phyloP scores from a whole-genome alignment of 495 filamentous ascomycete genomes.

The Podospora sp. region DNA sequence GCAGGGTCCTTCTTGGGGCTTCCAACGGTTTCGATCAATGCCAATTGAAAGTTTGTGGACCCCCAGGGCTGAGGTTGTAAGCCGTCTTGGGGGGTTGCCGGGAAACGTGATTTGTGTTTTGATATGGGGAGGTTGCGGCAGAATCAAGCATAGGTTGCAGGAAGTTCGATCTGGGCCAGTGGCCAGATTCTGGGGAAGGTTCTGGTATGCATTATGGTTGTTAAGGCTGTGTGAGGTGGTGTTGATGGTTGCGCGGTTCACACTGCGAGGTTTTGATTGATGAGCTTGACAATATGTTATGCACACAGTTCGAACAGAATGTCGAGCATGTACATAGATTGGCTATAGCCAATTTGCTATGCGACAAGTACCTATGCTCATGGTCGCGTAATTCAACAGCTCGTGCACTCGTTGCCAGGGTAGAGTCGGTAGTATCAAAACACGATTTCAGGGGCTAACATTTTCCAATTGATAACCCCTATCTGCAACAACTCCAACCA shows the following conservation, averaged over 20 bases:
- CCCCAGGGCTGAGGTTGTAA: neutral
- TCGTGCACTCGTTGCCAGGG: too few relatives aligned
- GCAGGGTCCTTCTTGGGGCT: constrained; percentile 1
- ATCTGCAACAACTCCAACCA: neutral
- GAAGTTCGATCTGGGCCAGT: neutral
- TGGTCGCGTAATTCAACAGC: too few relatives aligned
- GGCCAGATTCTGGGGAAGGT: neutral
- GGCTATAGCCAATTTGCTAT: too few relatives aligned
- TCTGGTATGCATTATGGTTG: neutral
- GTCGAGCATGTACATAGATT: too few relatives aligned
- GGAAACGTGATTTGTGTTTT: constrained; percentile 1
- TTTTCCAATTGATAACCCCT: neutral
- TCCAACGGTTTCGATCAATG: constrained; percentile 2
- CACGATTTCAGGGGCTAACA: neutral
- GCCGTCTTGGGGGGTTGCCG: neutral
- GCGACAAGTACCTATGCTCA: too few relatives aligned
- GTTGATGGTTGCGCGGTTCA: neutral
- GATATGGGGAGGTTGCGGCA: neutral
- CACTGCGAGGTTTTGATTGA: neutral
- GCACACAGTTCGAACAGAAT: too few relatives aligned
- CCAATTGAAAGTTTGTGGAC: neutral
- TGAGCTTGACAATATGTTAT: neutral
- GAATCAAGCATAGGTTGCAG: neutral
- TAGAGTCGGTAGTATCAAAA: neutral
- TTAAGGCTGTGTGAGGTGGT: too few relatives aligned